These are phyloP conservation scores for Metschnikowia borealis DNA, from an alignment of 805 yeast genomes.

Conservation along the genomic window DNA sequence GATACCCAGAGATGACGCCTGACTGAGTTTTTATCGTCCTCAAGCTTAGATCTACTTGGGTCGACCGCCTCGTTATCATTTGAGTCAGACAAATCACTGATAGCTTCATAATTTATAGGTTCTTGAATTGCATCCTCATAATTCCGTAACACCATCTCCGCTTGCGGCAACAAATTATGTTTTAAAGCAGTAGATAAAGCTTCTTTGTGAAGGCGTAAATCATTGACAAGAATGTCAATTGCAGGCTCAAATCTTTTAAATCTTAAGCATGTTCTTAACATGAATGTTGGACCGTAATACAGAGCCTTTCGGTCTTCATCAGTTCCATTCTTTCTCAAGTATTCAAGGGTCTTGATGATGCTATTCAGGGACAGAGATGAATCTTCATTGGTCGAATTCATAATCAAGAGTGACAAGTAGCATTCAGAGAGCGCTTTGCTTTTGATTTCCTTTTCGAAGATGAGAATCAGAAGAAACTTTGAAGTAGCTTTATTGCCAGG, in stretches of 20 bases:
- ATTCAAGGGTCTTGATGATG: conserved; percentile 29
- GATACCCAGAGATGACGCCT: conserved; percentile 73
- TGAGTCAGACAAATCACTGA: not conserved
- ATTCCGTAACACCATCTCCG: conserved; percentile 31
- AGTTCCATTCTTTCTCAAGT: conserved; percentile 19
- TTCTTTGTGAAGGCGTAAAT: conserved; percentile 66
- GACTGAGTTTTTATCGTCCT: conserved; percentile 33
- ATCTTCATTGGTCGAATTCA: conserved; percentile 36
- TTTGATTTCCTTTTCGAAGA: conserved; percentile 36
- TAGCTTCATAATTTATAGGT: not conserved
- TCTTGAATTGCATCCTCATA: conserved; percentile 21
- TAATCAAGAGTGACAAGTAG: conserved; percentile 61
- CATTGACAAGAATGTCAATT: conserved; percentile 63
- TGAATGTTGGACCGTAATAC: conserved; percentile 66
- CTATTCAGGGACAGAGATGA: conserved; percentile 33
- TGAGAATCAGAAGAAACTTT: conserved; percentile 54
- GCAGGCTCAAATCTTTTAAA: conserved; percentile 61
- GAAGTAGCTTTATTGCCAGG: conserved; percentile 59
- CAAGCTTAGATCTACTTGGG: conserved; percentile 29
- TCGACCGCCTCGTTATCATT: not conserved
- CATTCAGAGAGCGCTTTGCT: conserved; percentile 61
- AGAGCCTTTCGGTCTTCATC: conserved; percentile 10
- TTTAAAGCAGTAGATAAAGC: conserved; percentile 75
- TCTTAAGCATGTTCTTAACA: conserved; percentile 67
- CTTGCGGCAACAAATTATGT: conserved; percentile 54